Base-by-base conservation (phyloP, 176 grass and related monocot species). In the Lolium multiflorum region DNA sequence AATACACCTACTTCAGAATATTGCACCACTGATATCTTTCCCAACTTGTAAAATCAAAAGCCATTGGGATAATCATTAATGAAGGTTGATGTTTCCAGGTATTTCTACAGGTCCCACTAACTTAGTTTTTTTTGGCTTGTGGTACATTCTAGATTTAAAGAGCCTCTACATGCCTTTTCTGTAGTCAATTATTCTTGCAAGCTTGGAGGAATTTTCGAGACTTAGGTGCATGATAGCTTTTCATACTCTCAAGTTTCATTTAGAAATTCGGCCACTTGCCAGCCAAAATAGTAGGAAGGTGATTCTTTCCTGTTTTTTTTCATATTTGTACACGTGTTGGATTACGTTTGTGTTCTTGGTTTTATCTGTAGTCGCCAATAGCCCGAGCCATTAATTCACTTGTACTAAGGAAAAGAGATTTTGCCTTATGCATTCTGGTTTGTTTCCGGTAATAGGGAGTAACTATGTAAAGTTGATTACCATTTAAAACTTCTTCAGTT, bases 51-150 rank as follows among this genome's bases (percentile, higher is more conserved):
- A 28, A 28, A 28, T 28, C 28, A 28, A 28, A 28, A 28, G 28
- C 28, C 28, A 28, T 28, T 28, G 28, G 28, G 28, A 28, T 28
- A 83, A 89, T 98, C 78, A 69, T 98, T 86, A 92, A 89, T 80
- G 82, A 89, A 92, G 97, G 97, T 86, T 89, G 91, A 77, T 98
- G 97, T 89, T 94, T 98, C 87, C 82, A 98, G 97, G 94, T 98
- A 87, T 28, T 92, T 66, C 26, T 84, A 81, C 56, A 59, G 17
- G 74, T 47, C 55, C 63, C 54, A 54, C 52, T 82, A 78, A 69
- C 38, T 81, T 59, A 43, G 12, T 81, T 71, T 87, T 13, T 77
- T 72, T 57, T 84, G 3, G 4, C 76, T 84, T 89, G 58, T 61
- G 61, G 66, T 62, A 12, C 21, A 26, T 60, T 49, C 37, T 83